phyloP scores from a whole-genome alignment of 202 grass and related monocot species.

The Eragrostis tef region DNA sequence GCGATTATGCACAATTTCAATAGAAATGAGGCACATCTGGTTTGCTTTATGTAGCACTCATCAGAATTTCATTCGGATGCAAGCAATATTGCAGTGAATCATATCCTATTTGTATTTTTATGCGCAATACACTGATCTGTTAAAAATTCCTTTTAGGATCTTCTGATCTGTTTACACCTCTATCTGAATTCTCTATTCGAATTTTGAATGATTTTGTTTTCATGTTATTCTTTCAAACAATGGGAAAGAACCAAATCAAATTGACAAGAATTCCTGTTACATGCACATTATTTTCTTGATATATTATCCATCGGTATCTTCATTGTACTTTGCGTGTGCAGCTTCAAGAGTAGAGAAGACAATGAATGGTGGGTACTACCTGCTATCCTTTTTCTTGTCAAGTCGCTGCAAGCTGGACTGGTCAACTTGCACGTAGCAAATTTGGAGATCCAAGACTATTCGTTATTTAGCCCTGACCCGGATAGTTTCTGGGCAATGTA shows the following conservation, averaged over 20 bases:
- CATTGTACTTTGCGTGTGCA: slow-evolving; percentile 21
- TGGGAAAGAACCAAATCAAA: background rate
- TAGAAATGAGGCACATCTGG: too few relatives aligned
- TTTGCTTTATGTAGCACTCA: too few relatives aligned
- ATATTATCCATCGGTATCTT: slow-evolving; percentile 7
- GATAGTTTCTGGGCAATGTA: slow-evolving; percentile 98
- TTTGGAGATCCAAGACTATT: slow-evolving; percentile 82
- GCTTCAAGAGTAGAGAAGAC: slow-evolving; percentile 63
- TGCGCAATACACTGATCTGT: too few relatives aligned
- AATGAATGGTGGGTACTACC: slow-evolving; percentile 89
- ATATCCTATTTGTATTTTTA: too few relatives aligned
- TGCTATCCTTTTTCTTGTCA: slow-evolving; percentile 64
- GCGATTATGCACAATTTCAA: too few relatives aligned
- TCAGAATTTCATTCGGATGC: too few relatives aligned
- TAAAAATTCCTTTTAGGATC: too few relatives aligned
- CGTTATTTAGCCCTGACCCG: slow-evolving; percentile 72
- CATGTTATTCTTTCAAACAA: background rate
- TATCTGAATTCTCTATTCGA: background rate
- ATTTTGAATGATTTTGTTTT: slow-evolving; percentile 10
- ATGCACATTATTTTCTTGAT: background rate
- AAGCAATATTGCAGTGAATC: too few relatives aligned
- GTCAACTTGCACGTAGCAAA: slow-evolving; percentile 93
- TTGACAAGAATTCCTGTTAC: background rate
- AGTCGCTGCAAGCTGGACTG: slow-evolving; percentile 69
- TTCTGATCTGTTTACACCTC: slow-evolving; percentile 17